phyloP scores from a whole-genome alignment of 768 basidiomycete genomes.

The Pulveroboletus ravenelii region DNA sequence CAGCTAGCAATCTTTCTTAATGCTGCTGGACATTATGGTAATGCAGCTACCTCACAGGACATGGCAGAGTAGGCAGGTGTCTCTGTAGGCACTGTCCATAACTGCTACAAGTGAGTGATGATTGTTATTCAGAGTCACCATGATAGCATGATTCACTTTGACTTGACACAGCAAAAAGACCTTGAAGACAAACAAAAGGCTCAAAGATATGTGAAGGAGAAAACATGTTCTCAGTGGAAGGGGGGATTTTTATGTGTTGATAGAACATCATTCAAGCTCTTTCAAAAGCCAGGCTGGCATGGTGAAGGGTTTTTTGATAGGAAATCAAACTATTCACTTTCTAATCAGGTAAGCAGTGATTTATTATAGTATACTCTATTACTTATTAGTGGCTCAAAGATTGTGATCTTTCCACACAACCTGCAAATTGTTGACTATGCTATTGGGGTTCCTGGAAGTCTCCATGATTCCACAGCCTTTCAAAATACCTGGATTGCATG shows the following conservation, averaged over 20 bases:
- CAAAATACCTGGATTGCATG: no score
- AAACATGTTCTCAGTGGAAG: no score
- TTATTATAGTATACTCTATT: background rate
- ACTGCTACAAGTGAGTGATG: conserved; percentile 15
- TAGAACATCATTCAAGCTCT: no score
- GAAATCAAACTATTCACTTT: background rate
- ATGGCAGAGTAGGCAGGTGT: conserved; percentile 19
- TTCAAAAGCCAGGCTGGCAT: conserved; percentile 17
- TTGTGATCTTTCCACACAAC: conserved; percentile 12
- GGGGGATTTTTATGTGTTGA: no score
- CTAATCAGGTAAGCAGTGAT: conserved; percentile 5
- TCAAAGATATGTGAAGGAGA: background rate
- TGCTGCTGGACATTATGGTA: no score
- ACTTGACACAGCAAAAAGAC: background rate
- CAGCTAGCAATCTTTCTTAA: no score
- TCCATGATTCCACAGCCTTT: no score
- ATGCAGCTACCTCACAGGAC: conserved; percentile 10
- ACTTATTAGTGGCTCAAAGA: no score
- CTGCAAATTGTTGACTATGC: conserved; percentile 12
- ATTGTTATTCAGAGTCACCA: conserved; percentile 12
- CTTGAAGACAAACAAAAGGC: background rate
- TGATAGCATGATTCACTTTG: background rate
- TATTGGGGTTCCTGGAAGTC: no score
- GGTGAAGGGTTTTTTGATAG: conserved; percentile 12
- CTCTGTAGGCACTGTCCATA: conserved; percentile 16